Base-by-base conservation (phyloP, 352 stramenopile species). In the Phytophthora pisi region DNA sequence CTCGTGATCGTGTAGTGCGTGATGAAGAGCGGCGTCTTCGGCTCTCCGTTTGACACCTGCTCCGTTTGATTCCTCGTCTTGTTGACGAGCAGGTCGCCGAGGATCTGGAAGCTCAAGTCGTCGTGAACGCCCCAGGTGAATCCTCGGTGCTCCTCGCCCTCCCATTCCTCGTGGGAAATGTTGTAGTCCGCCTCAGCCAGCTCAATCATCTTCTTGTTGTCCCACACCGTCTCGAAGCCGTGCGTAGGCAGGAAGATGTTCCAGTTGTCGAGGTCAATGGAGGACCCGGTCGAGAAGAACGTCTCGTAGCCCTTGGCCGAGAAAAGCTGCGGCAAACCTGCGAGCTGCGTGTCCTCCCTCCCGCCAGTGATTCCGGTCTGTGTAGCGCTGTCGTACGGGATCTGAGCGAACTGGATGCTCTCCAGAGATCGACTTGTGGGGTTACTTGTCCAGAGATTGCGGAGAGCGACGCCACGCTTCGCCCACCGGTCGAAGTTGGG, bases 1-100 rank as follows among this genome's bases (percentile, higher is more conserved):
- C 72, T 85, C 6, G 74, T 80, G 64, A 87, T 89, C 36, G 81
- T 86, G 66, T 86, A 89, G 46, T 86, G 77, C 10, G 77, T 89
- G 36, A 85, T 57, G 61, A 86, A 89, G 30, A 78, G 74, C 24
- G 81, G 78, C 34, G 59, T 70, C 53, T 79, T 84, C 0, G 54
- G 23, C 11, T 79, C 47, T 1, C 68, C 68, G 0, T 46, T 57
- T 2, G 46, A 24, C 23, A 70, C 20, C 0, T 62, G 68, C 23
- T 77, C 47, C 0, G 30, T 59, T 24, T 87, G 78, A 13, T 72
- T 59, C n/a, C 46, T 61, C 3, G 68, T 78, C 53, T 83, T 82
- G 52, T 84, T 83, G 4, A 75, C 36, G 23, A 89, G 64, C 23
- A 89, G 31, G 28, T 88, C 78, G 2, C 65, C 77, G 5, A 89